A percentile compares a stretch with the other conserved stretches of the same genome.
phyloP scores from a whole-genome alignment of 192 early-diverging fungal genomes.

The Dissophora ornata region DNA sequence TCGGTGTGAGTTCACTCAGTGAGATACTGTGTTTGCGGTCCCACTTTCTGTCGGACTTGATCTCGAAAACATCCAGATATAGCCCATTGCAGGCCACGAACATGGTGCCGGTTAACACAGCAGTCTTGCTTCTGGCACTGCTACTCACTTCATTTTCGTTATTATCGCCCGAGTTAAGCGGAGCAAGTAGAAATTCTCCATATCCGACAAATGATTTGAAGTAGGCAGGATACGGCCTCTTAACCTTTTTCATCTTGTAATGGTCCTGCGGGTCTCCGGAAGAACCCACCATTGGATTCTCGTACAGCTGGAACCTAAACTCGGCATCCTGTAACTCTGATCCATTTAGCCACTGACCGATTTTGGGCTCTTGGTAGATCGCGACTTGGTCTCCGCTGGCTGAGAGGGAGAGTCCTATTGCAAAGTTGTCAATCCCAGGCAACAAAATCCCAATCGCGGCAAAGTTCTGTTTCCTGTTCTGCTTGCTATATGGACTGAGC shows the following conservation, averaged over 20 bases:
- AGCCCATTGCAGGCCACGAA: constrained; percentile 42
- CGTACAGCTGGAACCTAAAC: constrained; percentile 32
- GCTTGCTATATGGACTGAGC: background rate
- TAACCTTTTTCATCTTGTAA: background rate
- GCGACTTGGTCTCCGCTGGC: constrained; percentile 19
- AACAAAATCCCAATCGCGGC: background rate
- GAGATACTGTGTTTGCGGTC: constrained; percentile 23
- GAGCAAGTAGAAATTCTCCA: constrained; percentile 12
- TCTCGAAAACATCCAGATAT: constrained; percentile 26
- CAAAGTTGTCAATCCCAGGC: constrained; percentile 21
- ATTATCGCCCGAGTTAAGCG: background rate
- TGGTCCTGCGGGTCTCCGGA: background rate
- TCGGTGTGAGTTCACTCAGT: constrained; percentile 24
- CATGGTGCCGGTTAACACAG: constrained; percentile 1
- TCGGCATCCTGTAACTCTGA: background rate
- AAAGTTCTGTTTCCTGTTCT: background rate
- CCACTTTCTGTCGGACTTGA: constrained; percentile 21
- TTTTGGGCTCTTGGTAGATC: constrained; percentile 40
- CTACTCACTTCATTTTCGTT: background rate
- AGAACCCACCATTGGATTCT: constrained; percentile 28
- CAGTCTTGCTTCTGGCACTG: background rate
- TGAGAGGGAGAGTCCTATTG: constrained; percentile 36
- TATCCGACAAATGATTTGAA: constrained; percentile 28
- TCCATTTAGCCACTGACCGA: constrained; percentile 34
- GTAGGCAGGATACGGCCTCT: no score